Evolutionary conservation across 805 yeast genomes (phyloP), one percentile per base, ranked within the genome.

Genomic region (Komagataella phaffii): DNA sequence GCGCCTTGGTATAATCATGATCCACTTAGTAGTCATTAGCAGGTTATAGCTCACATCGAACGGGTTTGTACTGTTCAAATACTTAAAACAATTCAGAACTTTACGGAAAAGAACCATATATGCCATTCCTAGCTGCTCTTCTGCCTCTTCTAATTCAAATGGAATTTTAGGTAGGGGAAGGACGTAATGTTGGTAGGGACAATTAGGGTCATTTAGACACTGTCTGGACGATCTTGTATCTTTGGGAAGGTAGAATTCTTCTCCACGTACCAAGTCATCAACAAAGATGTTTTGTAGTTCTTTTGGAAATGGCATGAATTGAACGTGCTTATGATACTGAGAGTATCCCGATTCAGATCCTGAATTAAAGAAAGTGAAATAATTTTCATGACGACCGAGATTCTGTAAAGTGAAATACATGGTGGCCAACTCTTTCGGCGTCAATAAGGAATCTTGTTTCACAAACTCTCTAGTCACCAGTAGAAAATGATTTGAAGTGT

Each of bases 261-360:
- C 74, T 43, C 66, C 65, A 17, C 75, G 69, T n/a, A 75, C 59
- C 12, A 60, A 55, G 48, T 79, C 82, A 14, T 21, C 17, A 45
- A 24, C 30, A 45, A 19, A 19, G 23, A 18, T 24, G n/a, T 18
- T 18, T 7, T 45, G 24, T 14, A 45, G 21, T 19, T 72, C 68
- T 6, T 68, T 63, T 1, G 96, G 95, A 47, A 86, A 69, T 47
- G 80, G 73, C 75, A 91, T 71, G 66, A 90, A 81, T 67, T 93
- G 99, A 55, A 93, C 66, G 67, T 91, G 99, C 63, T 87, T 88
- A 69, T 91, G 99, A 49, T 86, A 83, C 61, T 89, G 93, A 0
- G 96, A 88, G n/a, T 96, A 96, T 1, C 98, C 99, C 55, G 95
- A 80, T 58, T 80, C 75, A 17, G 81, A 80, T 6, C 99, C 99